These are phyloP conservation scores for Agaricus blazei DNA, from an alignment of 768 basidiomycete genomes.

Conservation along the genomic window DNA sequence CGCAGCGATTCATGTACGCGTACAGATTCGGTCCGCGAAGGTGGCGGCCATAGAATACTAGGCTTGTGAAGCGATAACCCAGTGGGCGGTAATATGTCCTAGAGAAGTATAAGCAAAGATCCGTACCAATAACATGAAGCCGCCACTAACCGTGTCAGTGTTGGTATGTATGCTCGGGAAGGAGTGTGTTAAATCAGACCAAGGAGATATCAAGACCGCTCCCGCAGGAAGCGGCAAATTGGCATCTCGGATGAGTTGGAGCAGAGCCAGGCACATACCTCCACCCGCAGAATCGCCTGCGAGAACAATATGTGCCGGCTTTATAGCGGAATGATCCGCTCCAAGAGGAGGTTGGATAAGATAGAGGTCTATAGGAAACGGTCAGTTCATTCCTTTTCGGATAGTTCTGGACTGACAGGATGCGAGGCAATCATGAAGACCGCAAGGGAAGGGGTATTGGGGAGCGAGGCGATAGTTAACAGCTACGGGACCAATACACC, in stretches of 20 bases:
- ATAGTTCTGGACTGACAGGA: constrained; percentile 52
- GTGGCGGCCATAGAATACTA: constrained; percentile 75
- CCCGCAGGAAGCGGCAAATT: constrained; percentile 83
- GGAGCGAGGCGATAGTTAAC: constrained; percentile 87
- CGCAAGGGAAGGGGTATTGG: constrained; percentile 95
- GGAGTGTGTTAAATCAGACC: constrained; percentile 90
- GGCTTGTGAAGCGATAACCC: constrained; percentile 79
- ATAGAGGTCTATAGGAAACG: constrained; percentile 60
- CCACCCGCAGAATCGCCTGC: constrained; percentile 95
- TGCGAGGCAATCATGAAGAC: constrained; percentile 82
- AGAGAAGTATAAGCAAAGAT: background rate
- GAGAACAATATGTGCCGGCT: constrained; percentile 77
- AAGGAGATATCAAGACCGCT: constrained; percentile 86
- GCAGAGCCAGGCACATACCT: constrained; percentile 73
- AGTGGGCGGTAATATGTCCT: constrained; percentile 80
- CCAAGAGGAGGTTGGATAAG: constrained; percentile 82
- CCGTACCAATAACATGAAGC: no score
- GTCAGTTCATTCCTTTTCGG: background rate
- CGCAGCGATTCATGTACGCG: constrained; percentile 56
- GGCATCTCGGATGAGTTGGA: constrained; percentile 84
- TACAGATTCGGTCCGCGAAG: constrained; percentile 53
- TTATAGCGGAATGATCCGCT: constrained; percentile 72
- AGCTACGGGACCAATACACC: constrained; percentile 34
- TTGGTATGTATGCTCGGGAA: constrained; percentile 87
- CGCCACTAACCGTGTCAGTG: constrained; percentile 62